phyloP scores from a whole-genome alignment of 73 alveolate species.

The Loxodes magnus region DNA sequence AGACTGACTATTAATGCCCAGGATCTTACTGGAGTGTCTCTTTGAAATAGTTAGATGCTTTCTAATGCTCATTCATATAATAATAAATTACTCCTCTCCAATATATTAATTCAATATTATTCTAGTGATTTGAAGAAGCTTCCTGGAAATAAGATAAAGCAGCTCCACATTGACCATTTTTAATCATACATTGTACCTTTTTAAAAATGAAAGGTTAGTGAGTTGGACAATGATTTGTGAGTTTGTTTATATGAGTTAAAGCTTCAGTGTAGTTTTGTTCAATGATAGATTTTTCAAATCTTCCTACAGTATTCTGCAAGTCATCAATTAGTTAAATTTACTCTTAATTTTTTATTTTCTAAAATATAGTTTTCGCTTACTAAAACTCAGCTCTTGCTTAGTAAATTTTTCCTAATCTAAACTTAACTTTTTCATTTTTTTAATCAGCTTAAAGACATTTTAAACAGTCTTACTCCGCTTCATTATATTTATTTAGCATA shows the following conservation, averaged over 20 bases:
- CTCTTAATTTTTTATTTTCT: slow-evolving; percentile 24
- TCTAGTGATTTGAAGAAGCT: not conserved
- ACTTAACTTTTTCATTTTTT: slow-evolving; percentile 53
- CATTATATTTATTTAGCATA: slow-evolving; percentile 55
- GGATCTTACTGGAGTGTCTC: slow-evolving; percentile 69
- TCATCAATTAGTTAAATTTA: slow-evolving; percentile 23
- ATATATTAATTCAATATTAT: slow-evolving; percentile 28
- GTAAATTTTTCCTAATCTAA: slow-evolving; percentile 54
- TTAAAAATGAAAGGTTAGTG: slow-evolving; percentile 1
- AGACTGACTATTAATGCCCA: slow-evolving; percentile 34
- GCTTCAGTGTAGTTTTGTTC: slow-evolving; percentile 16
- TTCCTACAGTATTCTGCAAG: slow-evolving; percentile 16
- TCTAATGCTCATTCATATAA: slow-evolving; percentile 35
- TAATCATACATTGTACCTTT: slow-evolving; percentile 21
- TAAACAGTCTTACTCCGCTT: slow-evolving; percentile 74
- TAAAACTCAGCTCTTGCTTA: slow-evolving; percentile 43
- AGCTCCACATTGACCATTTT: slow-evolving; percentile 12
- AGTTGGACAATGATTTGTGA: slow-evolving; percentile 13
- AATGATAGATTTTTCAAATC: slow-evolving; percentile 18
- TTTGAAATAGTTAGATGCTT: slow-evolving; percentile 42
- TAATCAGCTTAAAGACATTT: slow-evolving; percentile 75
- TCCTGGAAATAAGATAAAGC: slow-evolving; percentile 18
- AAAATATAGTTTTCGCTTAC: slow-evolving; percentile 40
- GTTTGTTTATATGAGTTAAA: not conserved
- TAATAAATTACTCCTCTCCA: slow-evolving; percentile 22